Conservation (phyloP, 2,329 filamentous ascomycete genomes). For the Scleromitrula shiraiana region DNA sequence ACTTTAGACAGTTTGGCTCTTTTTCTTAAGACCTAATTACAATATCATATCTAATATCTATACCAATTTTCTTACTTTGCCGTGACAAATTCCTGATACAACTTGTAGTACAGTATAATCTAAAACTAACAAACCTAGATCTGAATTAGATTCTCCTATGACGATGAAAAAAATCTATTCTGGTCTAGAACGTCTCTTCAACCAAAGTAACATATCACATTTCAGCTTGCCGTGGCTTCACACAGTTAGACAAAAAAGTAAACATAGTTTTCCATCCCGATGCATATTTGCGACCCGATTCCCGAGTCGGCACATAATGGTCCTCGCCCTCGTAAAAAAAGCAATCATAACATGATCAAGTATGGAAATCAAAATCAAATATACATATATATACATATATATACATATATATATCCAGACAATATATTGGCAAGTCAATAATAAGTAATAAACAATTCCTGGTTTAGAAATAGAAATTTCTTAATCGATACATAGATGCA, state of each 20-base stretch:
- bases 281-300: too few relatives aligned
- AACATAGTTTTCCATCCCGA: not conserved
- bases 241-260: constrained; percentile 4
- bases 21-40: not conserved
- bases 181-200: too few relatives aligned
- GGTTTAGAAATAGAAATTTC: too few relatives aligned
- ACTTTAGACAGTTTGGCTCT: not conserved
- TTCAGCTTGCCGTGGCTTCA: not conserved
- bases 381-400: not conserved
- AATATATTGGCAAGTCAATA: not conserved
- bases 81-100: not conserved
- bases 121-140: too few relatives aligned
- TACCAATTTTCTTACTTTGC: not conserved
- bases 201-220: constrained; percentile 4
- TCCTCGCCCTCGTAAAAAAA: constrained; percentile 2
- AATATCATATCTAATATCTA: constrained; percentile 2
- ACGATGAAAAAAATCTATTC: too few relatives aligned
- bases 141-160: too few relatives aligned
- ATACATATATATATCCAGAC: not conserved
- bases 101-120: too few relatives aligned
- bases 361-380: not conserved
- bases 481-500: too few relatives aligned
- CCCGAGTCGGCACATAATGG: not conserved
- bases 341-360: not conserved
- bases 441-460: too few relatives aligned